phyloP scores from a whole-genome alignment of 192 early-diverging fungal species.

The Martensiomyces pterosporus region DNA sequence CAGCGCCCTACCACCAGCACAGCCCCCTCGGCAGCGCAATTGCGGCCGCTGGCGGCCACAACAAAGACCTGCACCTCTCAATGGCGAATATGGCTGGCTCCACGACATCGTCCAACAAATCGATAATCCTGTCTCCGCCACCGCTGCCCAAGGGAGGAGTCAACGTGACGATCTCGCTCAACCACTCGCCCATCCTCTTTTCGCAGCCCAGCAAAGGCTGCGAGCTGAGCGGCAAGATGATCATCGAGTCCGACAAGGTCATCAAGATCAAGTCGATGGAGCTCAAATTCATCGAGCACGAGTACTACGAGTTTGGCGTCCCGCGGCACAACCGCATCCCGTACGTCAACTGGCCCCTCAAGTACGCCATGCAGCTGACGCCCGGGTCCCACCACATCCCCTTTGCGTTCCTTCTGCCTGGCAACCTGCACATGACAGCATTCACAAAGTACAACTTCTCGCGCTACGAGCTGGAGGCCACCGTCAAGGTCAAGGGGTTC shows the following conservation, averaged over 20 bases:
- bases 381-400: neutral
- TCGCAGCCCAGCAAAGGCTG: neutral
- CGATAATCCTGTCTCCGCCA: no score
- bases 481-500: neutral
- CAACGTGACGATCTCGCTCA: neutral
- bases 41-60: no score
- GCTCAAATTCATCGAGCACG: slow-evolving; percentile 1
- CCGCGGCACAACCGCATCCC: neutral
- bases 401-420: neutral
- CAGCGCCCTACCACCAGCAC: no score
- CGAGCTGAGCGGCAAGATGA: neutral
- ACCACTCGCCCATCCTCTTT: neutral
- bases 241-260: neutral
- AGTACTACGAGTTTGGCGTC: slow-evolving; percentile 7
- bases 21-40: no score
- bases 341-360: neutral
- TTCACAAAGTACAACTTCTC: slow-evolving; percentile 2
- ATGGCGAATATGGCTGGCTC: no score
- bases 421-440: slow-evolving; percentile 1
- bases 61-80: no score
- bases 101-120: no score
- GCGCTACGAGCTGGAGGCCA: slow-evolving; percentile 1
- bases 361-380: neutral
- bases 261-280: neutral
- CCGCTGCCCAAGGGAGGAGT: neutral